Evolutionary conservation across 108 stramenopile species (phyloP).

Genomic region (Cyclostephanos tholiformis): DNA sequence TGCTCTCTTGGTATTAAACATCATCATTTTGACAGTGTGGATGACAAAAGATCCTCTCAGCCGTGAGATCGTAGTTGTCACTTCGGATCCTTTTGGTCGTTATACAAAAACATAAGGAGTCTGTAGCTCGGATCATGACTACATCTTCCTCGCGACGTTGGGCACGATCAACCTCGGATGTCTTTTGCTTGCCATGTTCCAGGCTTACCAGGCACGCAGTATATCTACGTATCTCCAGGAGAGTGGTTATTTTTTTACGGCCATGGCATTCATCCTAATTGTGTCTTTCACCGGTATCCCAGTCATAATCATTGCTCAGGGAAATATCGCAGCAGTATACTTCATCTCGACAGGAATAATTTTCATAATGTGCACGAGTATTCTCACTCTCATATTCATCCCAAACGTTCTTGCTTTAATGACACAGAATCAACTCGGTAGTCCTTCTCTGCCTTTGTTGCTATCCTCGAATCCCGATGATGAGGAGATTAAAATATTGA

Average conservation of each 20-base stretch:
- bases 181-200: constrained; percentile 39
- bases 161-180: constrained; percentile 44
- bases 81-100: constrained; percentile 35
- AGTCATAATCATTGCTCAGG: constrained; percentile 39
- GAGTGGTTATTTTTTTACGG: constrained; percentile 13
- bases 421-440: background rate
- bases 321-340: constrained; percentile 34
- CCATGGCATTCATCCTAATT: constrained; percentile 16
- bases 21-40: constrained; percentile 47
- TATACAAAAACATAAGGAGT: constrained; percentile 18
- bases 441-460: background rate
- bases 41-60: constrained; percentile 29
- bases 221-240: constrained; percentile 22
- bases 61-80: constrained; percentile 5
- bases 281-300: constrained; percentile 27
- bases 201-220: constrained; percentile 41
- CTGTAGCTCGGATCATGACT: constrained; percentile 34
- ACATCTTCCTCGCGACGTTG: constrained; percentile 35
- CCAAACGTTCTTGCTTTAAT: constrained; percentile 16
- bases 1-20: constrained; percentile 35
- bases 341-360: constrained; percentile 30
- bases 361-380: constrained; percentile 22
- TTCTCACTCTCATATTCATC: constrained; percentile 28
- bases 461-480: background rate
- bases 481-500: background rate